Evolutionary conservation across 768 basidiomycete genomes (phyloP), one percentile per base, ranked within the genome.

Genomic region (Chiua virens): DNA sequence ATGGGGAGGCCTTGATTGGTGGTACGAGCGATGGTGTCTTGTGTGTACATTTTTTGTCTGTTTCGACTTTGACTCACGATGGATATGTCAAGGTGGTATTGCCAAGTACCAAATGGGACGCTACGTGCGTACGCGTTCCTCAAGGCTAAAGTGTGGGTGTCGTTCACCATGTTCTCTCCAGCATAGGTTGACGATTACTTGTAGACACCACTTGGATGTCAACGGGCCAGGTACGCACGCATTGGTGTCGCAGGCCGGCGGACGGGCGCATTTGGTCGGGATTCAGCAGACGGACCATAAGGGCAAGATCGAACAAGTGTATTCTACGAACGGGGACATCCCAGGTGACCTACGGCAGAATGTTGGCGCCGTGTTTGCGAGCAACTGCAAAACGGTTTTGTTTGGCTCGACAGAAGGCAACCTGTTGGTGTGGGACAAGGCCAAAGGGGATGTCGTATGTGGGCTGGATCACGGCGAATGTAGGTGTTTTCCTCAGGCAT

Each of bases 11-110:
- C 42, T 68, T 88, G 40, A 69, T 88, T 21, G 86, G 87, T 1
- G 87, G 85, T 2, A 87, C 87, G 25, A 76, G 75, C 47, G 86
- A 88, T 57, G 86, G 86, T 11, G 81, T 83, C 18, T 58, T 88
- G 86, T 87, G 65, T 50, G 82, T 18, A 57, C 10, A 9, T 39
- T 40, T 39, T 22, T 47, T 25, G 25, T 10, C 32, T 42, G 27
- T 25, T 42, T 1, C 30, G 27, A 18, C 6, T 21, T 27, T 41
- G 35, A 38, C 59, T 66, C 5, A 70, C 22, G 32, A 42, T 15
- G 34, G 20, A 34, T 30, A 41, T 30, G 41, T 39, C 23, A 50
- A 86, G 85, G 54, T 87, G 86, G 86, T 77, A 82, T 62, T 85
- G 81, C 57, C 80, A 82, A 60, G 71, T 87, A 52, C 83, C 83